phyloP scores from a whole-genome alignment of 2,329 filamentous ascomycete species.

The Penicillium nordicum region DNA sequence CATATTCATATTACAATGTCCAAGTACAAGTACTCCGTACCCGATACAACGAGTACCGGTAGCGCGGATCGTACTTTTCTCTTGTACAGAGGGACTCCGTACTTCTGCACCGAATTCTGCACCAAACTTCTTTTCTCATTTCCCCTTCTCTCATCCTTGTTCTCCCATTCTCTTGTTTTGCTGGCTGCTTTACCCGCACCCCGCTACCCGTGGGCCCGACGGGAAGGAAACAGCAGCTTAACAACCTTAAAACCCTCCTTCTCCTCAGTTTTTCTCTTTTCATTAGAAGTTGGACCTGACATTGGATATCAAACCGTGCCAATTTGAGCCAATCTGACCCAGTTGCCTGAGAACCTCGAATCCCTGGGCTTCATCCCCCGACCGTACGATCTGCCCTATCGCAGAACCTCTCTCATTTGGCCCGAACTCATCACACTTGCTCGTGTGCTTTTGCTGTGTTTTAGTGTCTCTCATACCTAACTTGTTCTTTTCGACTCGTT shows the following conservation, averaged over 20 bases:
- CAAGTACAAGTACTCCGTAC: too few relatives aligned
- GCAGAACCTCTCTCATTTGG: background rate
- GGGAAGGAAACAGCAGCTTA: background rate
- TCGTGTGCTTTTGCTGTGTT: background rate
- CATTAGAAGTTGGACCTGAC: background rate
- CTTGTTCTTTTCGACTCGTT: background rate
- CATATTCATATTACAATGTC: too few relatives aligned
- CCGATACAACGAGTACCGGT: background rate
- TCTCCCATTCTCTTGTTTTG: background rate
- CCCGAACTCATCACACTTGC: background rate
- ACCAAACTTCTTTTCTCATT: background rate
- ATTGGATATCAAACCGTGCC: too few relatives aligned
- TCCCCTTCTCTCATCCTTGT: constrained; percentile 3
- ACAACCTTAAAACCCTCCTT: background rate
- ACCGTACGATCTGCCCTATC: background rate
- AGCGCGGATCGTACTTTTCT: constrained; percentile 3
- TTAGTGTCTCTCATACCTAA: background rate
- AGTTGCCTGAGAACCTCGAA: background rate
- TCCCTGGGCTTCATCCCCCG: background rate
- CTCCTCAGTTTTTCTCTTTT: background rate
- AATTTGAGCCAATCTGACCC: too few relatives aligned
- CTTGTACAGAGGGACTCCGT: background rate
- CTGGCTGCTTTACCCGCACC: background rate
- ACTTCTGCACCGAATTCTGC: background rate
- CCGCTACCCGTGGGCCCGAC: background rate